Percentiles rank a stretch among this genome's conserved stretches.
Conservation (phyloP, 1,284 basidiomycete species). For the Ceratorhiza oryzae-sativae region DNA sequence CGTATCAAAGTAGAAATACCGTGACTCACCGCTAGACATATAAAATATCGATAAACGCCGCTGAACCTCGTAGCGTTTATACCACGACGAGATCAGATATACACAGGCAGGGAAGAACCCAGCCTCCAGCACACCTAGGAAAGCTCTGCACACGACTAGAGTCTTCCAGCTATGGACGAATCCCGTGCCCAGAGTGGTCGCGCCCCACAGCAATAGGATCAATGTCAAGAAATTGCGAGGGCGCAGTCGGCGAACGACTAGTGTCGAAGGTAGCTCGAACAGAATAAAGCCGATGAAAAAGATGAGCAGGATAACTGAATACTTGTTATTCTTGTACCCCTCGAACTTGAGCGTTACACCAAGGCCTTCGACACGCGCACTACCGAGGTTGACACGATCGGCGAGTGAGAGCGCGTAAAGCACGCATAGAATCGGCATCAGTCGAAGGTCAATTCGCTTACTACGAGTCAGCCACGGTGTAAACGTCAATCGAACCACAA, state of each 20-base stretch:
- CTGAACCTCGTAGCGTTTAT: slow-evolving; percentile 54
- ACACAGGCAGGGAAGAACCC: slow-evolving; percentile 49
- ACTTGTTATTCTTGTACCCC: slow-evolving; percentile 46
- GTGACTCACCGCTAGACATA: slow-evolving; percentile 45
- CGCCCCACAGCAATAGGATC: slow-evolving; percentile 49
- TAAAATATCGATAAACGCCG: slow-evolving; percentile 51
- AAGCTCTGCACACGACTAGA: slow-evolving; percentile 52
- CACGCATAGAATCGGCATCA: slow-evolving; percentile 50
- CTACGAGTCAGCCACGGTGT: background rate
- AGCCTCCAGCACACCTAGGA: slow-evolving; percentile 52
- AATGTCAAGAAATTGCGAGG: slow-evolving; percentile 48
- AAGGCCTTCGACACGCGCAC: slow-evolving; percentile 49
- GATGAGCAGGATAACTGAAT: slow-evolving; percentile 49
- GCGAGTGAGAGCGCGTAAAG: slow-evolving; percentile 51
- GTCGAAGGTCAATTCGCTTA: slow-evolving; percentile 47
- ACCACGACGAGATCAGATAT: slow-evolving; percentile 56
- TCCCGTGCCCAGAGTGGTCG: slow-evolving; percentile 52
- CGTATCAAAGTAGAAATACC: background rate
- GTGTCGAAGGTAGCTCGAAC: slow-evolving; percentile 48
- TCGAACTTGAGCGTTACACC: slow-evolving; percentile 46
- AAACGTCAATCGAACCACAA: background rate
- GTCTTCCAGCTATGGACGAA: slow-evolving; percentile 49
- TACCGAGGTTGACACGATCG: slow-evolving; percentile 49
- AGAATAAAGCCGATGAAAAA: slow-evolving; percentile 50
- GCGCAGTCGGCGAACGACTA: slow-evolving; percentile 51